A percentile compares a stretch with the other conserved stretches of the same genome.
Conservation (phyloP, 2,329 filamentous ascomycete species). For the Cercospora sp. region DNA sequence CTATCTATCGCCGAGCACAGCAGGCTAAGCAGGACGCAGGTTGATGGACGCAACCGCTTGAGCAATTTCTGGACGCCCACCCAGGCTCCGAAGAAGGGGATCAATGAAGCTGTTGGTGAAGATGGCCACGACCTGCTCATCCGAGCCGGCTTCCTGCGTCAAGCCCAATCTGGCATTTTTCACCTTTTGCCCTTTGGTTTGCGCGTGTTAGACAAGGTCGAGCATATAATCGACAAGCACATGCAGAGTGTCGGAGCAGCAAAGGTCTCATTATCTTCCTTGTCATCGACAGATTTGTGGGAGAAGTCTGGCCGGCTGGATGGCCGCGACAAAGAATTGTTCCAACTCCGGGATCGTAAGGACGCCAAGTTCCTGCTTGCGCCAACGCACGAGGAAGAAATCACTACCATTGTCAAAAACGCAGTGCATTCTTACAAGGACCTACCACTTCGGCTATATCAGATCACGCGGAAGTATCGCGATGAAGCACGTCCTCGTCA, state of each 20-base stretch:
- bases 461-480: conserved; percentile 90
- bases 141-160: conserved; percentile 49
- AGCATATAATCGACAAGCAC: conserved; percentile 80
- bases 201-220: conserved; percentile 84
- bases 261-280: conserved; percentile 76
- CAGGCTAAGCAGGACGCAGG: conserved; percentile 41
- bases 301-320: conserved; percentile 77
- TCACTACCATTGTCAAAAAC: conserved; percentile 75
- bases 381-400: conserved; percentile 96
- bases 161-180: conserved; percentile 87
- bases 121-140: conserved; percentile 48
- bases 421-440: conserved; percentile 80
- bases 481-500: conserved; percentile 89
- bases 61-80: conserved; percentile 81
- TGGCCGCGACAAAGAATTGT: conserved; percentile 59
- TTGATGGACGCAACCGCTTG: conserved; percentile 60
- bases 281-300: conserved; percentile 86
- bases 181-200: conserved; percentile 86
- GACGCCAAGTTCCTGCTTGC: conserved; percentile 73
- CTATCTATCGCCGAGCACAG: conserved; percentile 3
- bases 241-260: conserved; percentile 78
- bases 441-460: conserved; percentile 83
- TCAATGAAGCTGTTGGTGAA: conserved; percentile 54
- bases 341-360: conserved; percentile 78
- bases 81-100: conserved; percentile 40